phyloP scores from a whole-genome alignment of 2,329 filamentous ascomycete genomes.

The Cladorrhinum sp. region DNA sequence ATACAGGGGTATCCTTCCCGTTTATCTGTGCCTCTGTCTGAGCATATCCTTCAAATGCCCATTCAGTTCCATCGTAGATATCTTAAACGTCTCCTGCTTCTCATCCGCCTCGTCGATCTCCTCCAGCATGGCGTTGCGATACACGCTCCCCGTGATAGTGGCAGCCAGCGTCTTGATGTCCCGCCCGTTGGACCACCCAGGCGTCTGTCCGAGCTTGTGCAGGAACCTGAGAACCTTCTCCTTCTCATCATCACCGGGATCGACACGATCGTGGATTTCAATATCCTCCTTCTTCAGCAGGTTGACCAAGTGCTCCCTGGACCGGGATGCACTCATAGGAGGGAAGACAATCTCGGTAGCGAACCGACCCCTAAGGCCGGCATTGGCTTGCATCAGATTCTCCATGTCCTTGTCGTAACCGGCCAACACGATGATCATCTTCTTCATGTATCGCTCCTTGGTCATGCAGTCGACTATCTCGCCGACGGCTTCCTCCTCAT shows the following conservation, averaged over 20 bases:
- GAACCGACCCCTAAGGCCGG: slow-evolving; percentile 51
- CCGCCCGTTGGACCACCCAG: slow-evolving; percentile 18
- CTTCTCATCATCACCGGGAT: slow-evolving; percentile 8
- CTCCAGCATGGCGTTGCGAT: slow-evolving; percentile 6
- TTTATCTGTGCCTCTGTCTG: slow-evolving; percentile 2
- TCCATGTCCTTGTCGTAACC: slow-evolving; percentile 55
- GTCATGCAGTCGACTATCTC: slow-evolving; percentile 32
- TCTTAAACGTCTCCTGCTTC: background rate
- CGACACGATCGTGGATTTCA: slow-evolving; percentile 10
- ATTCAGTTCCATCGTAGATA: slow-evolving; percentile 11
- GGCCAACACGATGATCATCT: slow-evolving; percentile 49
- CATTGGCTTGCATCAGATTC: slow-evolving; percentile 47
- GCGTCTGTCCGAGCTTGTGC: slow-evolving; percentile 12
- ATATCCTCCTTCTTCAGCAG: slow-evolving; percentile 17
- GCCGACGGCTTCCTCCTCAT: slow-evolving; percentile 37
- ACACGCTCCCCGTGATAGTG: slow-evolving; percentile 10
- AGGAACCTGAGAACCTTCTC: slow-evolving; percentile 14
- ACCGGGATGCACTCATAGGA: slow-evolving; percentile 5
- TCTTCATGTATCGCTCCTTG: slow-evolving; percentile 43
- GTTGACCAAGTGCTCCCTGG: slow-evolving; percentile 14
- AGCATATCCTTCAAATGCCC: slow-evolving; percentile 14
- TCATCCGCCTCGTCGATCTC: background rate
- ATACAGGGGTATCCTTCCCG: too few species aligned
- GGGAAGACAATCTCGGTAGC: slow-evolving; percentile 19
- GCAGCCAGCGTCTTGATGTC: slow-evolving; percentile 19